phyloP scores from a whole-genome alignment of 495 filamentous ascomycete species.

The Podospora pseudopauciseta region DNA sequence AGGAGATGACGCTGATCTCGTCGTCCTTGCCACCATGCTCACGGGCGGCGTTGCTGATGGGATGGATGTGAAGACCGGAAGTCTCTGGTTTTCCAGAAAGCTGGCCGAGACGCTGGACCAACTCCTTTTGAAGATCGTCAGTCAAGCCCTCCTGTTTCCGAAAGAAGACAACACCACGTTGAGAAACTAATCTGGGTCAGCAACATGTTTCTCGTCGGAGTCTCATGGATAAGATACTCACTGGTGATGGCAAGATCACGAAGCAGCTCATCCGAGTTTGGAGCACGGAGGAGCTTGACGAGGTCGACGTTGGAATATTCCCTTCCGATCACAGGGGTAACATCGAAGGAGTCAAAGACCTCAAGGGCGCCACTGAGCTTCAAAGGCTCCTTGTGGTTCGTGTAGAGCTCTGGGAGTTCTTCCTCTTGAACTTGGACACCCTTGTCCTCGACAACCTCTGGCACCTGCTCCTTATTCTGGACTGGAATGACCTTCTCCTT shows the following conservation, averaged over 20 bases:
- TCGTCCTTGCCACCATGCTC: conserved; percentile 58
- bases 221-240: conserved; percentile 6
- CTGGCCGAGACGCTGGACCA: conserved; percentile 61
- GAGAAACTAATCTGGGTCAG: conserved; percentile 56
- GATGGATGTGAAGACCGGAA: conserved; percentile 71
- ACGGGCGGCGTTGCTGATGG: conserved; percentile 59
- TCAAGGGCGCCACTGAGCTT: conserved; percentile 53
- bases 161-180: conserved; percentile 80
- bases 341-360: conserved; percentile 56
- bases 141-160: conserved; percentile 64
- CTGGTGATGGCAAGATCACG: conserved; percentile 58
- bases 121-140: conserved; percentile 64
- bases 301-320: conserved; percentile 61
- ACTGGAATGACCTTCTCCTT: conserved; percentile 29
- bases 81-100: conserved; percentile 62
- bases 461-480: conserved; percentile 11
- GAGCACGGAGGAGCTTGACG: conserved; percentile 57
- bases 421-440: conserved; percentile 3
- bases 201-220: not conserved
- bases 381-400: conserved; percentile 41
- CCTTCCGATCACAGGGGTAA: conserved; percentile 64
- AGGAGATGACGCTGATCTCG: conserved; percentile 72
- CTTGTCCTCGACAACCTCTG: not conserved
- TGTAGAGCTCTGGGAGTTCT: conserved; percentile 17
- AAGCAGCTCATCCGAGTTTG: conserved; percentile 63